Percentiles rank a stretch among this genome's conserved stretches.
Conservation (phyloP, 2,329 filamentous ascomycete genomes). For the Penicillium sclerotigenum region DNA sequence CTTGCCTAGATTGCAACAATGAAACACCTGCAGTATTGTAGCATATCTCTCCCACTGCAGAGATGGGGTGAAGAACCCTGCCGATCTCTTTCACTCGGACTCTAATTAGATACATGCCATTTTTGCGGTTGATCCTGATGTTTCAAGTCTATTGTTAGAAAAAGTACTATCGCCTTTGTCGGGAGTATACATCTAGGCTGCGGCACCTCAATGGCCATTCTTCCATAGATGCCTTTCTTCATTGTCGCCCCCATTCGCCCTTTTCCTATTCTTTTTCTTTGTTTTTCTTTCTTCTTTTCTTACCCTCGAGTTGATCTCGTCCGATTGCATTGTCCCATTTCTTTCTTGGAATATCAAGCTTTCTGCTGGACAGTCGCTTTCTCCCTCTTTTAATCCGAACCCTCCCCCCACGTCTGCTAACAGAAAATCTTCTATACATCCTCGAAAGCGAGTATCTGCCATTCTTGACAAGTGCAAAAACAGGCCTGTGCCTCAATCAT, state of each 20-base stretch:
- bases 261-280: constrained; percentile 16
- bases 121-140: not conserved
- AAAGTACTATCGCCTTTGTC: not conserved
- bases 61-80: not conserved
- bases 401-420: constrained; percentile 1
- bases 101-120: not conserved
- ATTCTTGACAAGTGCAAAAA: not conserved
- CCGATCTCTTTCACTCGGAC: not conserved
- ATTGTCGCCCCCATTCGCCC: not conserved
- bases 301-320: constrained; percentile 25
- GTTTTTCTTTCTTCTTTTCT: constrained; percentile 9
- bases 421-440: constrained; percentile 5
- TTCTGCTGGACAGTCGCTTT: constrained; percentile 29
- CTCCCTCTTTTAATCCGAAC: constrained; percentile 13
- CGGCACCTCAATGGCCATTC: constrained; percentile 3
- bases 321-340: constrained; percentile 21
- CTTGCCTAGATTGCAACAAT: not conserved
- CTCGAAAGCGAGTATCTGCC: constrained; percentile 1
- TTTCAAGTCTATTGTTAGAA: constrained; percentile 15
- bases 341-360: constrained; percentile 25
- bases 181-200: not conserved
- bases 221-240: not conserved
- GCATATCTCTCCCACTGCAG: not conserved
- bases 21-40: constrained; percentile 14
- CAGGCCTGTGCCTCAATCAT: constrained; percentile 19